phyloP scores from a whole-genome alignment of 2,329 filamentous ascomycete species.

The Fusarium succisae region DNA sequence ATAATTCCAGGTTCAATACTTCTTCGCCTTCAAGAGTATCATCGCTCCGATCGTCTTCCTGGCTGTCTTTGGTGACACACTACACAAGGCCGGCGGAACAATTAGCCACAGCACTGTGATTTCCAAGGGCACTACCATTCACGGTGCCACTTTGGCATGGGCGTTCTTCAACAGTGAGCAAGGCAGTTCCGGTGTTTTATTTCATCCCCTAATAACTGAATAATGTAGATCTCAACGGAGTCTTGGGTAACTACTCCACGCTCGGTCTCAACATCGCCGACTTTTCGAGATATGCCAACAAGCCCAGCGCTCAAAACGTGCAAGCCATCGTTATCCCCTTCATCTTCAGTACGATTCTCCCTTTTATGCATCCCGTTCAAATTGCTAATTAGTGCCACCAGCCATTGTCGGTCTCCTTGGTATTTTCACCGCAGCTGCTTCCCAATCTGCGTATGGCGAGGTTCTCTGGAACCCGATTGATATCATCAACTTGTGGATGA shows the following conservation, averaged over 20 bases:
- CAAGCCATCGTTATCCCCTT: conserved; percentile 2
- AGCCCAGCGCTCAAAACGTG: conserved; percentile 6
- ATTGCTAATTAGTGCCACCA: not conserved
- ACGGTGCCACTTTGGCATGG: conserved; percentile 5
- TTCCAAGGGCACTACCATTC: not conserved
- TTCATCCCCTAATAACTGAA: not conserved
- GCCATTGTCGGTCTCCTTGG: conserved; percentile 1
- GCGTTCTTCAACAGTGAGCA: not conserved
- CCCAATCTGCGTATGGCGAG: not conserved
- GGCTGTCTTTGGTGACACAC: not conserved
- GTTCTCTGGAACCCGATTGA: conserved; percentile 5
- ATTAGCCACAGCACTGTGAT: conserved; percentile 3
- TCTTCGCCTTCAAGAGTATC: conserved; percentile 1
- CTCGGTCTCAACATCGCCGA: conserved; percentile 6
- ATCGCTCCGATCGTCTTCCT: conserved; percentile 1
- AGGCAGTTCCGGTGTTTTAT: not conserved
- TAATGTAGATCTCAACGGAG: not conserved
- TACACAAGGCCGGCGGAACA: not conserved
- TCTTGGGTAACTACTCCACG: conserved; percentile 6
- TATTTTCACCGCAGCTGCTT: conserved; percentile 4
- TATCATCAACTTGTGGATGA: not conserved
- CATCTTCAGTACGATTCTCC: not conserved
- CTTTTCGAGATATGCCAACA: conserved; percentile 9
- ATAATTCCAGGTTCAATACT: not conserved
- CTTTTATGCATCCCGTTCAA: not conserved